Conservation (phyloP, 192 early-diverging fungal species). For the Coemansia sp. region DNA sequence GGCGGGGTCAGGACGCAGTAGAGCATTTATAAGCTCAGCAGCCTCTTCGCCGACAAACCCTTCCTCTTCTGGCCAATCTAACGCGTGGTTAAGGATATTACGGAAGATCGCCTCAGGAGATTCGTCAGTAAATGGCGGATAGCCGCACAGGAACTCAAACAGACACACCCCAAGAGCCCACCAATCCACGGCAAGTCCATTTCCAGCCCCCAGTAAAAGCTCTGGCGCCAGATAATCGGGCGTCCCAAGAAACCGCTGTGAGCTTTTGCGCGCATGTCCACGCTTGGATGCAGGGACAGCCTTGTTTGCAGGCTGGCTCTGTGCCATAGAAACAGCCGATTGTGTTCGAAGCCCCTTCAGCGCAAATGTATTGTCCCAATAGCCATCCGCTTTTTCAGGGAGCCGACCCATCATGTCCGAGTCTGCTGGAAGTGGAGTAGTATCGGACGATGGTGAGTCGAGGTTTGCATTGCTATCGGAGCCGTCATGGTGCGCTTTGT, state of each 20-base stretch:
- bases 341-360: slow-evolving; percentile 21
- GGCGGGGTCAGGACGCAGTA: slow-evolving; percentile 74
- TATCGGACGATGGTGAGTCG: slow-evolving; percentile 24
- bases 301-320: slow-evolving; percentile 26
- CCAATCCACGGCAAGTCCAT: slow-evolving; percentile 90
- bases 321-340: slow-evolving; percentile 16
- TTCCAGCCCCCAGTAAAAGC: slow-evolving; percentile 80
- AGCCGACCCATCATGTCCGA: slow-evolving; percentile 20
- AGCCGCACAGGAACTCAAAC: slow-evolving; percentile 87
- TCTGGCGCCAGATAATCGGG: slow-evolving; percentile 96
- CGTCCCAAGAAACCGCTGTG: slow-evolving; percentile 68
- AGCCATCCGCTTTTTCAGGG: slow-evolving; percentile 38
- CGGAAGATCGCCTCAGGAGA: slow-evolving; percentile 81
- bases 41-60: slow-evolving; percentile 63
- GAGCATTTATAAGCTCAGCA: slow-evolving; percentile 68
- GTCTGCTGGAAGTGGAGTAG: slow-evolving; percentile 22
- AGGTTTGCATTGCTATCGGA: slow-evolving; percentile 14
- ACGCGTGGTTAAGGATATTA: slow-evolving; percentile 77
- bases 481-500: slow-evolving; percentile 31
- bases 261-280: slow-evolving; percentile 51
- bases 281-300: slow-evolving; percentile 50
- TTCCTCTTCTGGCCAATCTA: slow-evolving; percentile 60
- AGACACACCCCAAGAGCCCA: slow-evolving; percentile 92
- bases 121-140: slow-evolving; percentile 90
- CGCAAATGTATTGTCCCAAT: slow-evolving; percentile 33